Evolutionary conservation across 1,139 yeast genomes (phyloP).

Genomic region (Yamadazyma diospyri): DNA sequence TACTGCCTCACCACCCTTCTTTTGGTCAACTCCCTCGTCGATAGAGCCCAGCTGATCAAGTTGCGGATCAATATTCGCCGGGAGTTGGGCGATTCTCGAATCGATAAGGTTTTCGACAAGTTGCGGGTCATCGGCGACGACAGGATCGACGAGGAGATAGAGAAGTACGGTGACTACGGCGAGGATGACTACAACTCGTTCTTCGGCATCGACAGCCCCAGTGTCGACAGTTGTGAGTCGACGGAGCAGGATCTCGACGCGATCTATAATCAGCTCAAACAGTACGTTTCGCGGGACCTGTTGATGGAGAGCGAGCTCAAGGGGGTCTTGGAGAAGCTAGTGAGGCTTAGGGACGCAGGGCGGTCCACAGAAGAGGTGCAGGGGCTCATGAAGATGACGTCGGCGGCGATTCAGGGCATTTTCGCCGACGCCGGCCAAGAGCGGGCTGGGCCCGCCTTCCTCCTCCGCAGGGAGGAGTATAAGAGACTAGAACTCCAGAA

Average conservation of each 20-base stretch:
- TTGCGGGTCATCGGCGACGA: conserved; percentile 33
- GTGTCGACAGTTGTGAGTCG: conserved; percentile 10
- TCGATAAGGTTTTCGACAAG: conserved; percentile 36
- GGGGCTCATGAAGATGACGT: conserved; percentile 25
- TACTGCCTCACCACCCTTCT: conserved; percentile 45
- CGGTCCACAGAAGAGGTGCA: conserved; percentile 20
- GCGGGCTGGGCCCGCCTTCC: not conserved
- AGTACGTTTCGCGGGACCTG: conserved; percentile 13
- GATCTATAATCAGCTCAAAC: conserved; percentile 13
- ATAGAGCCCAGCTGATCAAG: conserved; percentile 28
- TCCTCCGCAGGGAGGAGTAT: not conserved
- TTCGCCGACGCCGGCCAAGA: conserved; percentile 14
- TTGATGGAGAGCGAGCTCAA: conserved; percentile 15
- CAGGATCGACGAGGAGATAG: conserved; percentile 44
- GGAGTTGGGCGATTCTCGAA: conserved; percentile 40
- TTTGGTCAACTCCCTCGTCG: conserved; percentile 39
- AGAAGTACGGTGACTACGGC: conserved; percentile 37
- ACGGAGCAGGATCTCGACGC: conserved; percentile 20
- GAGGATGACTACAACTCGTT: conserved; percentile 37
- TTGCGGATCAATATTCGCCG: conserved; percentile 34
- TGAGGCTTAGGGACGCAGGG: conserved; percentile 23
- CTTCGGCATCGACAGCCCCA: conserved; percentile 13
- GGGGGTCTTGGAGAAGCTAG: conserved; percentile 10
- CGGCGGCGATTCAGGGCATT: conserved; percentile 31
- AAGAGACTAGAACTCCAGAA: conserved; percentile 30